phyloP scores from a whole-genome alignment of 2,329 filamentous ascomycete genomes.

The Calonectria hongkongensis region DNA sequence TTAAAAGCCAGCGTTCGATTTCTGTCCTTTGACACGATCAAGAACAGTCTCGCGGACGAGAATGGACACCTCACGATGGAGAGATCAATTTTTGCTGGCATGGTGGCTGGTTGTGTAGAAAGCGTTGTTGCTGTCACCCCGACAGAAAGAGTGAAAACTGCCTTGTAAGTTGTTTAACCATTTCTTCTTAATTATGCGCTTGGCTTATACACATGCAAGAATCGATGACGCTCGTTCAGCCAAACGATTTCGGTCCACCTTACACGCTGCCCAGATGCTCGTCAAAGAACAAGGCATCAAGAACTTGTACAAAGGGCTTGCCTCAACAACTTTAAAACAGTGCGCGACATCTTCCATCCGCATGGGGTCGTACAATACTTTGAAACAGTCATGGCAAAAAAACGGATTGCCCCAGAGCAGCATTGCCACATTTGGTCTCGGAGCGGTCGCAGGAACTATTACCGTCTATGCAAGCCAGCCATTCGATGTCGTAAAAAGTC shows the following conservation, averaged over 20 bases:
- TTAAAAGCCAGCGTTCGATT: background rate
- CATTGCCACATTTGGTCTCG: background rate
- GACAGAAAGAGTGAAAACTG: background rate
- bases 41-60: background rate
- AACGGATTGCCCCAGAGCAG: background rate
- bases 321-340: background rate
- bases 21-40: background rate
- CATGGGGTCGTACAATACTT: background rate
- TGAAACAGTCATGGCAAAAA: background rate
- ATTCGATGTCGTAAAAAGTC: background rate
- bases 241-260: background rate
- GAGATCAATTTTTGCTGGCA: background rate
- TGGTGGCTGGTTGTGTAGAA: background rate
- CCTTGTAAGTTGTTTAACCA: background rate
- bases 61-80: background rate
- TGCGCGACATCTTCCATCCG: background rate
- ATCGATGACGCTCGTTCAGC: constrained; percentile 1
- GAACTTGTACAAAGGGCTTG: background rate
- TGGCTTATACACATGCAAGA: background rate
- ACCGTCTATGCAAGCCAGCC: background rate
- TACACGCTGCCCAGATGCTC: background rate
- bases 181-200: background rate
- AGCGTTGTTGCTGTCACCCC: background rate
- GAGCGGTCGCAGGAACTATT: background rate
- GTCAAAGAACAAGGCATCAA: background rate